phyloP scores from a whole-genome alignment of 1,284 basidiomycete species.

The Ganoderma resinaceum region DNA sequence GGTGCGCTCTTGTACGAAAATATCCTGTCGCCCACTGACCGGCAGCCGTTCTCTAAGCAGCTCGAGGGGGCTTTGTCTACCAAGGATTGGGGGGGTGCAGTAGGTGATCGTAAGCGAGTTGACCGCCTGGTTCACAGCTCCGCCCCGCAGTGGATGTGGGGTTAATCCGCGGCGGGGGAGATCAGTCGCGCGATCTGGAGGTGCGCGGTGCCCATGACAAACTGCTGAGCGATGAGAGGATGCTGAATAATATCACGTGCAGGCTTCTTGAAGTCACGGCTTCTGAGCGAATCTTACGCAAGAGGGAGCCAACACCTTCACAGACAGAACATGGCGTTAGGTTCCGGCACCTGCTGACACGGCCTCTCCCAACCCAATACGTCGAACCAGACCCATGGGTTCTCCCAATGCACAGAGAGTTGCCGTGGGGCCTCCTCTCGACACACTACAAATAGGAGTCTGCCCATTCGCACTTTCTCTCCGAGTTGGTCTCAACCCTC shows the following conservation, averaged over 20 bases:
- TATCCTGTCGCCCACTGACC: constrained; percentile 15
- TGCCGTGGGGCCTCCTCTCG: background rate
- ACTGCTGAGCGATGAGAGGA: constrained; percentile 32
- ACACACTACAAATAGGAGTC: constrained; percentile 34
- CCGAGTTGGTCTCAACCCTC: constrained; percentile 27
- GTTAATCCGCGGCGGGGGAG: background rate
- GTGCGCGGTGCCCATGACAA: constrained; percentile 25
- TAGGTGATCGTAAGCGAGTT: background rate
- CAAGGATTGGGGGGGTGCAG: background rate
- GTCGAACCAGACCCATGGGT: constrained; percentile 2
- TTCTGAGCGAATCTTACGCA: constrained; percentile 32
- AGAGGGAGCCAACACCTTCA: constrained; percentile 19
- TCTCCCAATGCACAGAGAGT: constrained; percentile 12
- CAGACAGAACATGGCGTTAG: constrained; percentile 21
- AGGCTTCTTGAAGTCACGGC: constrained; percentile 17
- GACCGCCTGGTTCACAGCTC: background rate
- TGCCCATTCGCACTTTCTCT: constrained; percentile 25
- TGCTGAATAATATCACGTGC: constrained; percentile 34
- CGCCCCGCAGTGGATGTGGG: constrained; percentile 3
- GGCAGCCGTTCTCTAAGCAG: background rate
- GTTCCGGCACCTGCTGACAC: constrained; percentile 34
- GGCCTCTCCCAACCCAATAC: constrained; percentile 4
- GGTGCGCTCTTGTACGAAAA: constrained; percentile 16
- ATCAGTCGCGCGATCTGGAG: constrained; percentile 7
- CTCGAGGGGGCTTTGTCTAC: background rate